phyloP scores from a whole-genome alignment of 805 yeast genomes.

The Zygoascus bituminiphila region DNA sequence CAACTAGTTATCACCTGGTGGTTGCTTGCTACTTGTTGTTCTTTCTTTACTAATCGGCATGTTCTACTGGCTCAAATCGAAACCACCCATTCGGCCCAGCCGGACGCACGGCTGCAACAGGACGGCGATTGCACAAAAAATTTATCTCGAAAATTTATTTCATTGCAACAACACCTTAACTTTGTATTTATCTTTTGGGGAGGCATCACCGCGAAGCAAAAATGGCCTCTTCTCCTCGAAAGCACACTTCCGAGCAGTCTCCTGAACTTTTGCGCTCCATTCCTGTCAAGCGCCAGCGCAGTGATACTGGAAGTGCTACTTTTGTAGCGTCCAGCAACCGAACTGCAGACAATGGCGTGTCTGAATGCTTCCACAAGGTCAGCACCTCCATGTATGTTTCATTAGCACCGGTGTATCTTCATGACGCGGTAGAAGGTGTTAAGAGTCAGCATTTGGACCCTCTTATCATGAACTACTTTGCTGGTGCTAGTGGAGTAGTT shows the following conservation, averaged over 20 bases:
- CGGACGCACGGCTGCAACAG: no score
- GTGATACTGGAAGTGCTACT: slow-evolving; percentile 5
- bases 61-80: no score
- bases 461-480: slow-evolving; percentile 72
- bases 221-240: slow-evolving; percentile 1
- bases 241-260: not conserved
- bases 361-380: slow-evolving; percentile 63
- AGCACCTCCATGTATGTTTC: slow-evolving; percentile 66
- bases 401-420: slow-evolving; percentile 72
- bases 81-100: no score
- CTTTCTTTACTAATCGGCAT: no score
- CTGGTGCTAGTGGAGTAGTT: slow-evolving; percentile 72
- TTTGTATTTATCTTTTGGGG: not conserved
- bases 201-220: not conserved
- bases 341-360: slow-evolving; percentile 21
- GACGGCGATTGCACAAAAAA: no score
- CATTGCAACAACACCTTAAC: no score
- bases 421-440: slow-evolving; percentile 68
- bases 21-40: no score
- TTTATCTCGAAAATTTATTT: not conserved
- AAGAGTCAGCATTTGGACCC: slow-evolving; percentile 85
- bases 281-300: slow-evolving; percentile 5
- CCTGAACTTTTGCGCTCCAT: slow-evolving; percentile 1
- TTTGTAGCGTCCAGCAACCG: slow-evolving; percentile 18
- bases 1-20: not conserved